Evolutionary conservation across 1,284 basidiomycete species (phyloP), one percentile per base, ranked within the genome.

Genomic region (Ustanciosporium gigantosporum): DNA sequence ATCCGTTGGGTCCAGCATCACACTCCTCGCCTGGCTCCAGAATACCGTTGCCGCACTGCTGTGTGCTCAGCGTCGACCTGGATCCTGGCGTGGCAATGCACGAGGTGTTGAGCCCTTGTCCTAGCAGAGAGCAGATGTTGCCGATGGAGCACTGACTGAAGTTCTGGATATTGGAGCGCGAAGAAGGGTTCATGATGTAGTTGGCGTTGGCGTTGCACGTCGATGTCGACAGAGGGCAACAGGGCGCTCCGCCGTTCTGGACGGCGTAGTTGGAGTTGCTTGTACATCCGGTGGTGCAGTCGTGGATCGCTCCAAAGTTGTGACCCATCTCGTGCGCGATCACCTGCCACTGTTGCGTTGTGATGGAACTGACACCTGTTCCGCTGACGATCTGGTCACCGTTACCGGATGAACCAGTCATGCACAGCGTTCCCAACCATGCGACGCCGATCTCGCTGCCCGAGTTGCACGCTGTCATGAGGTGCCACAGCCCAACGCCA

Each of bases 371-470:
- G 8, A 94, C 89, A 6, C 86, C 90, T 0, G 90, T 89, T 4
- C 91, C 90, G 21, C 87, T 88, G 23, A 90, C 87, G 21, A 83
- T 77, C 5, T 83, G 81, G 1, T 82, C 81, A 3, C 80, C 72
- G 43, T 77, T 81, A 3, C 82, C 82, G 15, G 81, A 79, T 3
- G 86, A 77, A 0, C 76, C 79, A 5, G 66, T 65, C 57, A 61
- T 66, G 46, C 74, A 76, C 7, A 76, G 44, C 19, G 72, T 73
- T 17, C 71, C 71, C 9, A 73, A 48, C 91, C 90, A 94, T 3
- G 91, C 91, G 45, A 93, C 90, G 25, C 90, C 90, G 41, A 92
- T 88, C 80, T 92, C 90, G 55, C 85, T 84, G 31, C 88, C 88
- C 5, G 88, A 88, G 14, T 87, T 85, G 78, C 90, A 91, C 16